Evolutionary conservation across 176 grass and related monocot species (phyloP).

Genomic region (Carex parvula): DNA sequence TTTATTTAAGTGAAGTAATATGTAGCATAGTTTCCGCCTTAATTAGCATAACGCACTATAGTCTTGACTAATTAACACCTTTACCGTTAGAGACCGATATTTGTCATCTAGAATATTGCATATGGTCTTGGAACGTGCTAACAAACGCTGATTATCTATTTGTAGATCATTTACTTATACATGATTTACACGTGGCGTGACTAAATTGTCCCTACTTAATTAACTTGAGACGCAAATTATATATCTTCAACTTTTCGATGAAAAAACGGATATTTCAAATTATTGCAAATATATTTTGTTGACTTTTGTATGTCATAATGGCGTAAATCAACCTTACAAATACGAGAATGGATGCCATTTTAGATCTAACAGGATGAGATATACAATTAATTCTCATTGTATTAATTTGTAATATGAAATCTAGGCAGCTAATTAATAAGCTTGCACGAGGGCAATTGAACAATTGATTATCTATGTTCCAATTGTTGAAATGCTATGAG

Average conservation of each 20-base stretch:
- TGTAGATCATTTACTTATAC: too few relatives aligned
- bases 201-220: not conserved
- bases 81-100: not conserved
- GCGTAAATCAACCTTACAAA: not conserved
- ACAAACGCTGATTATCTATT: too few relatives aligned
- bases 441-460: not conserved
- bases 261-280: not conserved
- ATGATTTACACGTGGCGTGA: not conserved
- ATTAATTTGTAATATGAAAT: not conserved
- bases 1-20: not conserved
- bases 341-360: not conserved
- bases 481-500: not conserved
- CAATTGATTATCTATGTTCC: too few relatives aligned
- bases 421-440: not conserved
- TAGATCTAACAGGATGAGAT: not conserved
- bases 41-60: not conserved
- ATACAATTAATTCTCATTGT: not conserved
- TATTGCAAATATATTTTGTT: not conserved
- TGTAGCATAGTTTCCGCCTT: not conserved
- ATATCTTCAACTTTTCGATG: not conserved
- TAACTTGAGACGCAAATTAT: not conserved
- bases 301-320: not conserved
- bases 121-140: not conserved
- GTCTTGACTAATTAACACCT: not conserved
- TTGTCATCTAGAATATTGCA: not conserved